Evolutionary conservation across 2,329 filamentous ascomycete species (phyloP), one percentile per base, ranked within the genome.

Genomic region (Penicillium sp.): DNA sequence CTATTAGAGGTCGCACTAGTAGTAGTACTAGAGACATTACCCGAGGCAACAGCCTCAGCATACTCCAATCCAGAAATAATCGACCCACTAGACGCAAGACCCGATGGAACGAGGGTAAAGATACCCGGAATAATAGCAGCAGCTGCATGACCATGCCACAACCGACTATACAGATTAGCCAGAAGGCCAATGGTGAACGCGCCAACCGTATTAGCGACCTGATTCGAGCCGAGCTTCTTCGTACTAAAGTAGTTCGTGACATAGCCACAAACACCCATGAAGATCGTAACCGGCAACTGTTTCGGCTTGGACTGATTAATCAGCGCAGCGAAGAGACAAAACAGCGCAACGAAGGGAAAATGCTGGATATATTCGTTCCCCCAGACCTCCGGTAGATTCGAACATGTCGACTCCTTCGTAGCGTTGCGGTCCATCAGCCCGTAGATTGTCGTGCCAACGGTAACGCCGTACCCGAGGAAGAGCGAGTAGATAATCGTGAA

Each of bases 81-180:
- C 5, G 77, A 81, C 1, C 84, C 84, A 57, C 76, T 78, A 0
- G 83, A 82, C 6, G 83, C 81, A 6, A 87, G 71, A 8, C 84
- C 84, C 1, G 79, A 82, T 0, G 84, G 84, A 0, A 87, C 83
- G 59, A 85, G 82, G 1, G 86, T 83, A 63, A 94, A 96, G 62
- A 96, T 94, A 17, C 89, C 91, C 0, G 92, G 91, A 12, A 96
- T 79, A 81, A 96, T 90, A 6, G 89, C 88, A 0, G 90, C 90
- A 0, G 91, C 91, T 0, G 91, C 91, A 8, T 96, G 83, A 2
- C 89, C 89, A 70, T 92, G 91, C 23, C 88, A 73, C 35, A 80
- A 63, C 2, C 90, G 83, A 15, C 87, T 87, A 75, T 93, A 93
- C 5, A 91, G 68, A 66, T 94, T 94, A 17, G 89, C 90, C 43